Conservation (phyloP, 2,329 filamentous ascomycete species). For the Fusarium xyrophilum region DNA sequence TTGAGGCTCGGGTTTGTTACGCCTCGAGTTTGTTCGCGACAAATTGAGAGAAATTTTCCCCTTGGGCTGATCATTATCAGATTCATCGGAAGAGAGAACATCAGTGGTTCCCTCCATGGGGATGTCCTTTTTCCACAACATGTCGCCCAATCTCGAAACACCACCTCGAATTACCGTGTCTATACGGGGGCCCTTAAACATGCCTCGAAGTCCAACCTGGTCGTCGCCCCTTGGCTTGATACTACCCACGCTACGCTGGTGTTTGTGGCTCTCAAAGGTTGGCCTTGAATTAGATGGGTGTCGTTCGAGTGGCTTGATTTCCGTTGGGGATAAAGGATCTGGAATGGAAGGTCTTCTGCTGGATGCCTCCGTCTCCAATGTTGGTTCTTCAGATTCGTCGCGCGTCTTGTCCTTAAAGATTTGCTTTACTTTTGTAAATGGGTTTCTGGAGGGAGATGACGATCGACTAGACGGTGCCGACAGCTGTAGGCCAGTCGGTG, state of each 20-base stretch:
- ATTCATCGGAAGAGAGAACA: slow-evolving; percentile 56
- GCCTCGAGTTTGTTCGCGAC: slow-evolving; percentile 47
- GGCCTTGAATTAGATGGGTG: slow-evolving; percentile 42
- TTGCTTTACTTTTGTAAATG: slow-evolving; percentile 61
- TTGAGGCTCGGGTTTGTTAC: slow-evolving; percentile 42
- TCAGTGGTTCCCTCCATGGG: slow-evolving; percentile 47
- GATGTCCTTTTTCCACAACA: slow-evolving; percentile 63
- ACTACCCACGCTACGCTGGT: slow-evolving; percentile 58
- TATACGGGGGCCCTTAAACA: slow-evolving; percentile 80
- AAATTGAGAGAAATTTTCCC: slow-evolving; percentile 49
- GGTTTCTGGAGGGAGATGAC: slow-evolving; percentile 68
- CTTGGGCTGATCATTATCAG: slow-evolving; percentile 53
- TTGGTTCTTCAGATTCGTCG: slow-evolving; percentile 49
- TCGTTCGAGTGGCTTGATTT: slow-evolving; percentile 47
- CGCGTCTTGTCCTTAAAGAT: slow-evolving; percentile 63
- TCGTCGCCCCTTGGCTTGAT: slow-evolving; percentile 51
- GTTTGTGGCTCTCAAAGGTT: slow-evolving; percentile 57
- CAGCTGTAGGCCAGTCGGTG: slow-evolving; percentile 66
- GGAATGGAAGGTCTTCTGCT: slow-evolving; percentile 39
- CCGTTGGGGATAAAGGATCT: slow-evolving; percentile 37
- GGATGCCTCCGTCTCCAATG: slow-evolving; percentile 46
- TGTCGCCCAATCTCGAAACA: slow-evolving; percentile 63
- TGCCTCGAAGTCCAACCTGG: slow-evolving; percentile 58
- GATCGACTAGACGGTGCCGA: slow-evolving; percentile 69
- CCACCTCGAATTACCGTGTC: slow-evolving; percentile 72